These are phyloP conservation scores for Aureobasidium uvarum DNA, from an alignment of 2,329 filamentous ascomycete species.

Conservation along the genomic window DNA sequence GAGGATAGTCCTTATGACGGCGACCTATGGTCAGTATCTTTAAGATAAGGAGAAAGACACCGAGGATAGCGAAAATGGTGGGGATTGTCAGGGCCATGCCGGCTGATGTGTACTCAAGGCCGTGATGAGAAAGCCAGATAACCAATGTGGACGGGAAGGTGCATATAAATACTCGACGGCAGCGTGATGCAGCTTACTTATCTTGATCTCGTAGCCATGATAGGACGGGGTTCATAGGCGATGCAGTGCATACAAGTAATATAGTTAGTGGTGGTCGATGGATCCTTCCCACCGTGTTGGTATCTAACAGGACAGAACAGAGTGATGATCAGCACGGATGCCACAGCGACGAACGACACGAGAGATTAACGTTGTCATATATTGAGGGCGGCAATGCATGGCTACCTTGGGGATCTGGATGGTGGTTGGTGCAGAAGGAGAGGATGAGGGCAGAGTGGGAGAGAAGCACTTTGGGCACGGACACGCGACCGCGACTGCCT, in stretches of 20 bases:
- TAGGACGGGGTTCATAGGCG: not conserved
- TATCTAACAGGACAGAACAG: not conserved
- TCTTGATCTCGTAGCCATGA: not conserved
- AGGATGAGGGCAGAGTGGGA: no score
- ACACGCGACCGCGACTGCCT: conserved; percentile 18
- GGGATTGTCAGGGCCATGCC: not conserved
- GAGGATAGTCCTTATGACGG: conserved; percentile 32
- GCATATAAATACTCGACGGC: not conserved
- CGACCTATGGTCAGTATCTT: conserved; percentile 28
- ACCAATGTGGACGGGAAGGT: no score
- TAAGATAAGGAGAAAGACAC: not conserved
- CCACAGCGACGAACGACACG: not conserved
- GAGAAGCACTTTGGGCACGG: conserved; percentile 12
- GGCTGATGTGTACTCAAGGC: not conserved
- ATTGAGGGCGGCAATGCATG: not conserved
- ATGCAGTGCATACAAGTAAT: conserved; percentile 1
- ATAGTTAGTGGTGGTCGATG: not conserved
- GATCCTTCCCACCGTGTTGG: not conserved
- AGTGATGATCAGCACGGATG: not conserved
- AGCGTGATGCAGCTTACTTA: not conserved
- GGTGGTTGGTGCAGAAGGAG: not conserved
- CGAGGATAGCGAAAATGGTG: not conserved
- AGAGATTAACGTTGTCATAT: not conserved
- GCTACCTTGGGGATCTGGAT: not conserved
- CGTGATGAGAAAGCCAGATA: not conserved